Percentiles rank a stretch among this genome's conserved stretches.
Evolutionary conservation across 2,329 filamentous ascomycete species (phyloP).

Genomic region (Aspergillus pseudoglaucus): DNA sequence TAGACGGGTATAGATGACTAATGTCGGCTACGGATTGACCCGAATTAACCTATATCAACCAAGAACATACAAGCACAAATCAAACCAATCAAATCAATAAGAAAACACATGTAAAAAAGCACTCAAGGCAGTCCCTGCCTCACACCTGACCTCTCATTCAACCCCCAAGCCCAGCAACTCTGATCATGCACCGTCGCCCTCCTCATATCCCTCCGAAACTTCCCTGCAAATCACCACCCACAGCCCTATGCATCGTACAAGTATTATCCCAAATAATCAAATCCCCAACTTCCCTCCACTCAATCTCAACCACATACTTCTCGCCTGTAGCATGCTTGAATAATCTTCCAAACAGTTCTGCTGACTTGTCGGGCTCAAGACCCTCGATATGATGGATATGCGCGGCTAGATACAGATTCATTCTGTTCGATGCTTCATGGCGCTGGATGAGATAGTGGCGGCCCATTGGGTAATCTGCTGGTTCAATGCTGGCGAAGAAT

Average conservation of each 20-base stretch:
- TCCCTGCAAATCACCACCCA: constrained; percentile 41
- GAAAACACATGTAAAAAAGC: background rate
- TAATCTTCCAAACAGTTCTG: constrained; percentile 29
- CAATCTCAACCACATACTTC: constrained; percentile 41
- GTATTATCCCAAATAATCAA: constrained; percentile 56
- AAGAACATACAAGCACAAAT: no score
- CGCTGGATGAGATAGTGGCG: constrained; percentile 47
- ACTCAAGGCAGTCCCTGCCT: constrained; percentile 19
- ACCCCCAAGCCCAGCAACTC: constrained; percentile 36
- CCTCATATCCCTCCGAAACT: constrained; percentile 48
- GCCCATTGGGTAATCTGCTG: constrained; percentile 31
- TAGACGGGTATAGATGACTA: no score
- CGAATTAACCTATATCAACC: no score
- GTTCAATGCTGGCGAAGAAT: constrained; percentile 43
- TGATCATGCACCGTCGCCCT: constrained; percentile 51
- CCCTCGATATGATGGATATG: constrained; percentile 50
- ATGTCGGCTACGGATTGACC: no score
- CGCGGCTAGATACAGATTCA: constrained; percentile 49
- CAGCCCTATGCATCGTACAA: constrained; percentile 49
- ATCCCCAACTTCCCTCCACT: constrained; percentile 46
- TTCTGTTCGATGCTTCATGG: constrained; percentile 47
- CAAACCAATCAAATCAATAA: no score
- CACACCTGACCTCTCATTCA: constrained; percentile 30
- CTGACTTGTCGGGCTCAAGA: constrained; percentile 28
- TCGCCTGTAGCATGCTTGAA: constrained; percentile 41